Conservation (phyloP, 1,139 yeast genomes). For the Yamadazyma oceani region DNA sequence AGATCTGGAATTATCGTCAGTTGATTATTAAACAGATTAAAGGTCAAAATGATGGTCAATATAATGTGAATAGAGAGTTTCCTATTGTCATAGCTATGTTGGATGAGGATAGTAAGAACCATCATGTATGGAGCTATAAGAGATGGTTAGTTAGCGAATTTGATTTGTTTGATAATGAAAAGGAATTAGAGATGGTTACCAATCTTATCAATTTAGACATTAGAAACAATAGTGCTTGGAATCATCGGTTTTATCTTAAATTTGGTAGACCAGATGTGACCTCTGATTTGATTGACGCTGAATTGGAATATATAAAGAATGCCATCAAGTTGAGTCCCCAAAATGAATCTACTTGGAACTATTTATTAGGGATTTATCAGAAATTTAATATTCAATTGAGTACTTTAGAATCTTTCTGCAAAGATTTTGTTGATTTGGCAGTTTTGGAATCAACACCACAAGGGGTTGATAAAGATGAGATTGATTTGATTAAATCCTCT, state of each 20-base stretch:
- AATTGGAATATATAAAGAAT: constrained; percentile 41
- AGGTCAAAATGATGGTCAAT: constrained; percentile 21
- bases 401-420: constrained; percentile 46
- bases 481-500: constrained; percentile 44
- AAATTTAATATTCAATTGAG: constrained; percentile 27
- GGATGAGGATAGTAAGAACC: constrained; percentile 80
- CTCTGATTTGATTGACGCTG: constrained; percentile 20
- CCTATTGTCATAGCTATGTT: constrained; percentile 68
- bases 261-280: constrained; percentile 25
- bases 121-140: constrained; percentile 94
- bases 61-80: constrained; percentile 54
- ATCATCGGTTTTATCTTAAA: constrained; percentile 68
- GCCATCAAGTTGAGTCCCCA: constrained; percentile 66
- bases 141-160: constrained; percentile 73
- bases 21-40: constrained; percentile 43
- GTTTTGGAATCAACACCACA: constrained; percentile 10
- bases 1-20: constrained; percentile 92
- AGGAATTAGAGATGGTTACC: constrained; percentile 58
- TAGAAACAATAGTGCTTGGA: constrained; percentile 93
- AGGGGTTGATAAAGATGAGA: constrained; percentile 12
- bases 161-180: constrained; percentile 38
- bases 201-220: constrained; percentile 59
- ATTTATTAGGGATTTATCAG: constrained; percentile 61
- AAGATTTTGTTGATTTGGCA: constrained; percentile 35
- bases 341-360: constrained; percentile 89